A percentile compares a stretch with the other conserved stretches of the same genome.
These are phyloP conservation scores for Cystobasidium sp. DNA, from an alignment of 1,284 basidiomycete species.

Conservation along the genomic window DNA sequence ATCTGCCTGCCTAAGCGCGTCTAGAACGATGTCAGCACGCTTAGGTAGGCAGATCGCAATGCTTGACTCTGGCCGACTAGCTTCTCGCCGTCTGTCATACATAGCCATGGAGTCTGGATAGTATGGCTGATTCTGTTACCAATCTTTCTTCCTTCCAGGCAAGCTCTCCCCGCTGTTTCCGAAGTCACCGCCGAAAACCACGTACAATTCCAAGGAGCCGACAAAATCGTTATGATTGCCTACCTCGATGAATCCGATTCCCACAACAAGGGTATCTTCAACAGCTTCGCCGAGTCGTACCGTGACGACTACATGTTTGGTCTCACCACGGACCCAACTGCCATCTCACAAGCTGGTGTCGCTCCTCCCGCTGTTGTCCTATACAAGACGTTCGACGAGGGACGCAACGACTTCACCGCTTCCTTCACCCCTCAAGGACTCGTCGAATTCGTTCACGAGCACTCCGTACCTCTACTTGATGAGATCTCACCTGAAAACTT, in stretches of 20 bases:
- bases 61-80: no score
- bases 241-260: slow-evolving; percentile 74
- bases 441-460: slow-evolving; percentile 75
- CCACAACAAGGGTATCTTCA: slow-evolving; percentile 73
- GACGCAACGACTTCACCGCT: slow-evolving; percentile 69
- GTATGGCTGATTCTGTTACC: neutral
- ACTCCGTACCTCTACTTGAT: slow-evolving; percentile 86
- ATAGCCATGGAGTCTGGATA: no score
- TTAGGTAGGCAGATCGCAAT: no score
- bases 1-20: no score
- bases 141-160: slow-evolving; percentile 62
- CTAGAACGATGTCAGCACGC: no score
- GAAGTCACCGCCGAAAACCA: slow-evolving; percentile 75
- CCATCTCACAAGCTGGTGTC: slow-evolving; percentile 72
- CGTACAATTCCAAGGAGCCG: slow-evolving; percentile 82
- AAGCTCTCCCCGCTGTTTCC: slow-evolving; percentile 92
- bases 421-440: slow-evolving; percentile 66
- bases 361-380: slow-evolving; percentile 81
- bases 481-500: slow-evolving; percentile 97
- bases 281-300: slow-evolving; percentile 76
- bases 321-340: slow-evolving; percentile 69
- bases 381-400: slow-evolving; percentile 93
- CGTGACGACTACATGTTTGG: slow-evolving; percentile 96
- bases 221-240: slow-evolving; percentile 88
- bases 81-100: no score